phyloP scores from a whole-genome alignment of 192 early-diverging fungal genomes.

The Rhizophagus clarus region DNA sequence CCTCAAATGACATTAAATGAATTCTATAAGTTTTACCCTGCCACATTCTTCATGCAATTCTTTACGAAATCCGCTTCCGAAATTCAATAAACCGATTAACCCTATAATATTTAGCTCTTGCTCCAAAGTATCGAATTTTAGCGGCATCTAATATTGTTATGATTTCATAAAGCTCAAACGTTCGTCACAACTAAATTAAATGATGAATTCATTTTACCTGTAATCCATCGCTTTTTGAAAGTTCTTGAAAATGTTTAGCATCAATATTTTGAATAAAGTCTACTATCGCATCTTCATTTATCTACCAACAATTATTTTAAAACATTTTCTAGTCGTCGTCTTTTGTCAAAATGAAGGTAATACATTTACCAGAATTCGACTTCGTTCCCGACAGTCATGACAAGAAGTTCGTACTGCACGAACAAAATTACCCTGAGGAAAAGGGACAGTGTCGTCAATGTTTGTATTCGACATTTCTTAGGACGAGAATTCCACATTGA shows the following conservation, averaged over 20 bases:
- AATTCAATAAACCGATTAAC: conserved; percentile 72
- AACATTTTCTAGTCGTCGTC: neutral
- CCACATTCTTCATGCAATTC: conserved; percentile 65
- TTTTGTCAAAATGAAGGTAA: neutral
- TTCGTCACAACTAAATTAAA: neutral
- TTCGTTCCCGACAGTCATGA: neutral
- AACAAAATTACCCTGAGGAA: neutral
- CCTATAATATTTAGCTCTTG: conserved; percentile 81
- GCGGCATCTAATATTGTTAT: conserved; percentile 51
- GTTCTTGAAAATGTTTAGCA: neutral
- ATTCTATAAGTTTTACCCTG: conserved; percentile 39
- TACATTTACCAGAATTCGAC: neutral
- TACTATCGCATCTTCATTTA: neutral
- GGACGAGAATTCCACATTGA: too few relatives aligned
- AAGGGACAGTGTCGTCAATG: neutral
- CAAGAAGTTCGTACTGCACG: neutral
- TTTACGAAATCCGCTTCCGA: conserved; percentile 75
- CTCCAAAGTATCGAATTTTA: conserved; percentile 72
- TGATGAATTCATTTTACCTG: neutral
- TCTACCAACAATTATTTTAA: neutral
- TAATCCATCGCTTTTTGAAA: neutral
- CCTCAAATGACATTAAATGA: neutral
- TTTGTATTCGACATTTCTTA: neutral
- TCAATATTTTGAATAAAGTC: neutral
- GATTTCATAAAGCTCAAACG: neutral